Evolutionary conservation across 2,329 filamentous ascomycete species (phyloP).

Genomic region (Aspergillus caelatus): DNA sequence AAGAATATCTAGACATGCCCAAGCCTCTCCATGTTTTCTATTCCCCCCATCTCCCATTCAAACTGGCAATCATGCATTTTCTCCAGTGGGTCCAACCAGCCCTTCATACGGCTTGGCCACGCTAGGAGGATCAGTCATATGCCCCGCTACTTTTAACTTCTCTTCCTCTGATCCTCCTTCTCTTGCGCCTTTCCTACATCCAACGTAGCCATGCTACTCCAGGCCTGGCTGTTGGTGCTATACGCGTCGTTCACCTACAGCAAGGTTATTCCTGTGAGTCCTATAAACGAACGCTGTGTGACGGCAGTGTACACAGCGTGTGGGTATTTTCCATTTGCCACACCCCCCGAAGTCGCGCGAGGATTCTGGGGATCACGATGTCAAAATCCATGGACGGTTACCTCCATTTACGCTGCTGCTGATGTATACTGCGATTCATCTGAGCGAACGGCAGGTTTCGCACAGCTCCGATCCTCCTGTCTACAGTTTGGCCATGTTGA

Average conservation of each 20-base stretch:
- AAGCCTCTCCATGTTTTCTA: background rate
- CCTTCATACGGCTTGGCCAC: background rate
- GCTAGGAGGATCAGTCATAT: slow-evolving; percentile 2
- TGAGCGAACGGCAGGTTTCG: slow-evolving; percentile 27
- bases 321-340: slow-evolving; percentile 35
- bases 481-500: slow-evolving; percentile 28
- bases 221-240: slow-evolving; percentile 21
- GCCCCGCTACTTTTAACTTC: slow-evolving; percentile 1
- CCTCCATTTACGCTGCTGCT: slow-evolving; percentile 41
- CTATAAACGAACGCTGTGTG: slow-evolving; percentile 35
- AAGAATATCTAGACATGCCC: background rate
- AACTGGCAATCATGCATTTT: background rate
- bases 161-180: background rate
- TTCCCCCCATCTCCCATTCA: background rate
- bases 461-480: slow-evolving; percentile 25
- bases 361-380: slow-evolving; percentile 32
- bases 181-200: background rate
- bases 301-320: slow-evolving; percentile 36
- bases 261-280: slow-evolving; percentile 19
- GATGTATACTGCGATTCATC: slow-evolving; percentile 34
- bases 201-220: slow-evolving; percentile 21
- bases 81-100: background rate
- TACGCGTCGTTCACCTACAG: slow-evolving; percentile 11
- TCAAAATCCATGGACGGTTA: slow-evolving; percentile 34
- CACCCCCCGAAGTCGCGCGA: slow-evolving; percentile 13